Base-by-base conservation (phyloP, 2,329 filamentous ascomycete genomes). In the Gaeumannomyces tritici region DNA sequence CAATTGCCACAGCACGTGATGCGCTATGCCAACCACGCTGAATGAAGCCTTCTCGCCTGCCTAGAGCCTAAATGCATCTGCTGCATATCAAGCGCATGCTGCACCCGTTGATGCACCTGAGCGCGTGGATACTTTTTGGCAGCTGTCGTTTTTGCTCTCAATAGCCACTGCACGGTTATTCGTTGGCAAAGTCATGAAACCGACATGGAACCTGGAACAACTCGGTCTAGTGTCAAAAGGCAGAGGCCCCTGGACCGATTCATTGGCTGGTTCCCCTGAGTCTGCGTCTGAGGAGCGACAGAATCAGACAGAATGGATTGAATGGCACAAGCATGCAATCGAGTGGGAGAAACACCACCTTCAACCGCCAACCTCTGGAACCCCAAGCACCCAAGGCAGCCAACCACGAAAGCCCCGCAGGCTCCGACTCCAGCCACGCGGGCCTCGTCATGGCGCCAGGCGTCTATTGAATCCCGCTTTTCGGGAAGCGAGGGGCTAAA, bases 121-220 rank as follows among this genome's bases (percentile, higher is more conserved):
- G 18, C n/a, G 42, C 18, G 42, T 24, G 21, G 18, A 51, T 24
- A 13, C 42, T 51, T 24, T 51, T n/a, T 51, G 42, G 42, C 21
- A 51, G 21, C 42, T n/a, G 21, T 51, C 42, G 21, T 51, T 21
- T 24, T 51, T 51, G 42, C 42, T 18, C 18, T 47, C 42, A 47
- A 47, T 9, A 47, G 42, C 18, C 42, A 21, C 42, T 21, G 42
- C 18, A 47, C 33, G 33, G 33, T 11, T 35, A 3, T 35, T 35
- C 13, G 33, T 35, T 13, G 13, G 33, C 42, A 18, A 15, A 35
- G 21, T 33, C 56, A 55, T 62, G 61, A 62, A 62, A 62, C 61
- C 35, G 27, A 62, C 29, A n/a, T 59, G 60, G 24, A 57, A 61
- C 60, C n/a, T n/a, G n/a, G n/a, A n/a, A n/a, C n/a, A n/a, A 28